These are phyloP conservation scores for Hansfordia pulvinata DNA, from an alignment of 2,329 filamentous ascomycete species.

Conservation along the genomic window DNA sequence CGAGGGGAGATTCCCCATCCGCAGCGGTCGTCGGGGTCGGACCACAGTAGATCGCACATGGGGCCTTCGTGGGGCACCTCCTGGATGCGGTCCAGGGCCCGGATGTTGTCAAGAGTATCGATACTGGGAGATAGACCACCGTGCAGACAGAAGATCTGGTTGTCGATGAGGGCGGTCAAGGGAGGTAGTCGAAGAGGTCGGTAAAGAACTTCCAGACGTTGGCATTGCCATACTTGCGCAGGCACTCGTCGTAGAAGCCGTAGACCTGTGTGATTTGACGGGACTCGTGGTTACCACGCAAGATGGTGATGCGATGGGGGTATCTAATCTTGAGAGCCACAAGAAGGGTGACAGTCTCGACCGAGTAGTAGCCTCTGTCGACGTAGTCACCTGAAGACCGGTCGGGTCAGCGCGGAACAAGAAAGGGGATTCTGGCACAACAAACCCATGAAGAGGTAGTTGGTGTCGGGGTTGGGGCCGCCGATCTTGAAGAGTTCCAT, in stretches of 20 bases:
- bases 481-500: slow-evolving; percentile 99
- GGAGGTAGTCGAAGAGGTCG: slow-evolving; percentile 96
- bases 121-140: slow-evolving; percentile 93
- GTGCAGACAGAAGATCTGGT: slow-evolving; percentile 98
- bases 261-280: slow-evolving; percentile 99
- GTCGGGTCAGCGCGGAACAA: slow-evolving; percentile 7
- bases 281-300: slow-evolving; percentile 97
- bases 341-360: slow-evolving; percentile 93
- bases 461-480: slow-evolving; percentile 93
- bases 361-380: slow-evolving; percentile 96
- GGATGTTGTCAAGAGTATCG: slow-evolving; percentile 89
- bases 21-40: slow-evolving; percentile 91
- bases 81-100: slow-evolving; percentile 89
- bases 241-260: slow-evolving; percentile 97
- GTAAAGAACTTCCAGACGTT: slow-evolving; percentile 99
- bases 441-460: slow-evolving; percentile 98
- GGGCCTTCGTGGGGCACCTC: slow-evolving; percentile 97
- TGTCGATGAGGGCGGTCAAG: slow-evolving; percentile 92
- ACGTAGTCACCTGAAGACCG: slow-evolving; percentile 72
- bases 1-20: slow-evolving; percentile 93
- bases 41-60: slow-evolving; percentile 97
- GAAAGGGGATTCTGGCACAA: slow-evolving; percentile 1
- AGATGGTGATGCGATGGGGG: slow-evolving; percentile 92
- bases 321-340: slow-evolving; percentile 97
- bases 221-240: slow-evolving; percentile 96